Base-by-base conservation (phyloP, 75 land plant genomes). In the Azolla pinnata region DNA sequence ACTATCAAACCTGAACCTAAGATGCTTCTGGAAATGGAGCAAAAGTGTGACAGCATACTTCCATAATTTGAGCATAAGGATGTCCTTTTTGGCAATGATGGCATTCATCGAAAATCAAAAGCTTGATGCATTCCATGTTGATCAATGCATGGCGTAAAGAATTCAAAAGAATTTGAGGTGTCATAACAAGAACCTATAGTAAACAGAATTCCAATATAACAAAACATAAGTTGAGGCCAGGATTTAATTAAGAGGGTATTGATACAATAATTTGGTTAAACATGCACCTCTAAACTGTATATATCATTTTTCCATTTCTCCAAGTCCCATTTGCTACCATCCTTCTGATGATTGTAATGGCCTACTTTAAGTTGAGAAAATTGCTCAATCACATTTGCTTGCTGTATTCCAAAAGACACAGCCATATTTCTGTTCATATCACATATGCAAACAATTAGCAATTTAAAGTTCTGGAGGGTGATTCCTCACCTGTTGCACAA, bases 141-240 rank as follows among this genome's bases (percentile, higher is more conserved):
- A 95, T 75, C 31, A 80, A 85, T 57, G 85, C 78, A 54, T 92
- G 97, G 7, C 55, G 70, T 60, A 92, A 72, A 40, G 66, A 67
- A 45, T 66, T 79, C 4, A 82, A 57, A 5, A 92, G 64, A 53
- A 88, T 80, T 57, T 80, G 77, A 21, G 97, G 97, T 24, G 93
- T 92, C 97, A 92, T 92, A 29, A 88, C 97, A 69, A 92, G 68
- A 46, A 92, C 80, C 97, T 87, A 79, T 47, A 81, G n/a, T n/a
- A n/a, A n/a, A n/a, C n/a, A n/a, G n/a, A n/a, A n/a, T n/a, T n/a
- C n/a, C n/a, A n/a, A n/a, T n/a, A n/a, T n/a, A n/a, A n/a, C n/a
- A n/a, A n/a, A n/a, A n/a, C n/a, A n/a, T n/a, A n/a, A n/a, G n/a
- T n/a, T n/a, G n/a, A n/a, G n/a, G n/a, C n/a, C n/a, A n/a, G n/a